Evolutionary conservation across 768 basidiomycete genomes (phyloP).

Genomic region (Kwoniella botswanensis): DNA sequence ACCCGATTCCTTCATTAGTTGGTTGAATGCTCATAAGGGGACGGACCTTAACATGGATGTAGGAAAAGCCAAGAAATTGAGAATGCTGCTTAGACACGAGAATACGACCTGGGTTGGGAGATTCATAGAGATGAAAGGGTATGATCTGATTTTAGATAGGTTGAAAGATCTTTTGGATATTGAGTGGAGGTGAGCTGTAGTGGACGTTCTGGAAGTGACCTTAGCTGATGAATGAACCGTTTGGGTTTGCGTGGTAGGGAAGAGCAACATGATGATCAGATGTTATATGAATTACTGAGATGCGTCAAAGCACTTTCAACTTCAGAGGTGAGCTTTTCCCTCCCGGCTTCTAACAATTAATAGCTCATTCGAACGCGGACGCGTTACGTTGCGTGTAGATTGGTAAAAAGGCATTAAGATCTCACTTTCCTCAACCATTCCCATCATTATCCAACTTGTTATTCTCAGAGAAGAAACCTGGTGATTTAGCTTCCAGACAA

Average conservation of each 20-base stretch:
- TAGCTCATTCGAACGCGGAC: not conserved
- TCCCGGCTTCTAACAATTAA: not conserved
- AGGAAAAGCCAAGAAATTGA: conserved; percentile 82
- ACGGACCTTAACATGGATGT: conserved; percentile 69
- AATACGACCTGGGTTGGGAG: conserved; percentile 88
- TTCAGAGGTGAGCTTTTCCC: conserved; percentile 29
- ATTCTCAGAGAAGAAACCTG: conserved; percentile 98
- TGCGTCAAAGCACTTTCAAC: conserved; percentile 94
- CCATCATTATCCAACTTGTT: conserved; percentile 78
- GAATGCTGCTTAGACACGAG: conserved; percentile 86
- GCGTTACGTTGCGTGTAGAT: conserved; percentile 60
- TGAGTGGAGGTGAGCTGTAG: conserved; percentile 81
- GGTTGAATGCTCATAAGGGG: conserved; percentile 39
- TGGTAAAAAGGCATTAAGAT: conserved; percentile 88
- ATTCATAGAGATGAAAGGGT: conserved; percentile 83
- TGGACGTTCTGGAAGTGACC: too few species aligned
- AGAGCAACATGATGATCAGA: conserved; percentile 96
- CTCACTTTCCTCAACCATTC: conserved; percentile 85
- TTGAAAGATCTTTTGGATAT: conserved; percentile 90
- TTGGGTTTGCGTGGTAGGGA: conserved; percentile 64
- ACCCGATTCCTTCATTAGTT: conserved; percentile 42
- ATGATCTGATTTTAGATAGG: conserved; percentile 77
- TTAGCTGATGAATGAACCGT: conserved; percentile 20
- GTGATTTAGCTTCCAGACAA: conserved; percentile 86
- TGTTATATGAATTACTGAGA: conserved; percentile 86